A percentile compares a stretch with the other conserved stretches of the same genome.
phyloP scores from a whole-genome alignment of 371 early-diverging fungal genomes.

The Synchytrium microbalum region DNA sequence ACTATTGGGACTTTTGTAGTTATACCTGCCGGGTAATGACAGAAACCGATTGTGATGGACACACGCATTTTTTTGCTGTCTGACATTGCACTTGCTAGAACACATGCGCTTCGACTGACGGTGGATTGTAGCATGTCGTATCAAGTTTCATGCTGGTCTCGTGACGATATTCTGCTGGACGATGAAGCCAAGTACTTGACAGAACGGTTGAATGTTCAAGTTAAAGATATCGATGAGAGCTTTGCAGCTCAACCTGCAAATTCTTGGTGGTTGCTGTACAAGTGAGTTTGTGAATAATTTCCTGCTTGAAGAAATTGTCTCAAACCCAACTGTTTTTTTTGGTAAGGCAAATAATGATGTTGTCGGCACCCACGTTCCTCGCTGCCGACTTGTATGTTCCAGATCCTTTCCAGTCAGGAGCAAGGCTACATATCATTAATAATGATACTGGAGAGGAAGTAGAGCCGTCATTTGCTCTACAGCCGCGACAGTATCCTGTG shows the following conservation, averaged over 20 bases:
- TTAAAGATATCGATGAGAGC: conserved; percentile 38
- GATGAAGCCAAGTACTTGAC: conserved; percentile 41
- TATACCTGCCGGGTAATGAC: conserved; percentile 23
- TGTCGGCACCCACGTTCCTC: conserved; percentile 29
- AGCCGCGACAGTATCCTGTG: conserved; percentile 23
- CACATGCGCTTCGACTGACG: conserved; percentile 25
- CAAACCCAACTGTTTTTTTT: background rate
- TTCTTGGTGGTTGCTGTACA: conserved; percentile 39
- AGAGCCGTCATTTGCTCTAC: conserved; percentile 22
- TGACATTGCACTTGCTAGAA: no score
- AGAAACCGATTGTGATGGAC: no score
- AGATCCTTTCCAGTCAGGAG: conserved; percentile 23
- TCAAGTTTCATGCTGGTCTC: conserved; percentile 27
- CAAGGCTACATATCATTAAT: conserved; percentile 32
- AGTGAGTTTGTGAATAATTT: conserved; percentile 21
- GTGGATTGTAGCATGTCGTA: conserved; percentile 34
- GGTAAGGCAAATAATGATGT: conserved; percentile 24
- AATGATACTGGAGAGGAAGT: conserved; percentile 37
- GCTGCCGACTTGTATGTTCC: conserved; percentile 33
- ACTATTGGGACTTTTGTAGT: conserved; percentile 16
- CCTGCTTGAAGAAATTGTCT: background rate
- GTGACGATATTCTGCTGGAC: conserved; percentile 37
- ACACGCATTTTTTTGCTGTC: no score
- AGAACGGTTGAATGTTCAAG: conserved; percentile 28
- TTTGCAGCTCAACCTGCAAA: conserved; percentile 28